A percentile compares a stretch with the other conserved stretches of the same genome.
Evolutionary conservation across 495 filamentous ascomycete species (phyloP).

Genomic region (Podospora fimiseda): DNA sequence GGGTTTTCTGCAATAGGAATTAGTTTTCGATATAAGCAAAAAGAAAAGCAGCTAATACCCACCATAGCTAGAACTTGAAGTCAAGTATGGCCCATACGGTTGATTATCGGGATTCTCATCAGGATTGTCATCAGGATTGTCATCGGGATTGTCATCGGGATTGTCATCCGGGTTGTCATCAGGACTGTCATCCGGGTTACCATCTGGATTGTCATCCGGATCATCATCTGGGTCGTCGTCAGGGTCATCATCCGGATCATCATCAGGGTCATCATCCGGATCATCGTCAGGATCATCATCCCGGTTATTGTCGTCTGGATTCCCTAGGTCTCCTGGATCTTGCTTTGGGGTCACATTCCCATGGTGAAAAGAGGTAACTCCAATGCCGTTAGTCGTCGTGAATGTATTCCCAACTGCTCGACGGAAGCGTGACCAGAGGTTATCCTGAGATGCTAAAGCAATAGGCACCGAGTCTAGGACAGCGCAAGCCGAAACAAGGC

Average conservation of each 20-base stretch:
- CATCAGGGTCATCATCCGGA: not conserved
- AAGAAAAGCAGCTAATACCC: not conserved
- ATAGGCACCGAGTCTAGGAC: constrained; percentile 27
- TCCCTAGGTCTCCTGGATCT: constrained; percentile 5
- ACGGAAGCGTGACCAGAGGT: constrained; percentile 21
- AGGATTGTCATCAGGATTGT: not conserved
- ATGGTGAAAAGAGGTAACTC: not conserved
- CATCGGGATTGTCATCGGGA: not conserved
- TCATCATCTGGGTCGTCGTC: not conserved
- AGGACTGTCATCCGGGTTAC: not conserved
- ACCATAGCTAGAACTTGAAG: too few relatives aligned
- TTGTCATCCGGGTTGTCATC: not conserved
- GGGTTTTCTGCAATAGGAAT: not conserved
- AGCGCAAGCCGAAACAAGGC: constrained; percentile 29
- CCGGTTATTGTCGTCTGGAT: not conserved
- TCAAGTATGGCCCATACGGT: too few relatives aligned
- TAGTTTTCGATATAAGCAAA: not conserved
- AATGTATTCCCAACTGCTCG: constrained; percentile 13
- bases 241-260: not conserved
- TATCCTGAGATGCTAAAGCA: constrained; percentile 22
- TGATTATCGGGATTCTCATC: constrained; percentile 32
- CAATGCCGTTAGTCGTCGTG: not conserved
- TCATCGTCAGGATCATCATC: not conserved
- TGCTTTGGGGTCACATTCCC: constrained; percentile 11
- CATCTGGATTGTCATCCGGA: not conserved